Base-by-base conservation (phyloP, 2,329 filamentous ascomycete species). In the Amauroascus verrucosus region DNA sequence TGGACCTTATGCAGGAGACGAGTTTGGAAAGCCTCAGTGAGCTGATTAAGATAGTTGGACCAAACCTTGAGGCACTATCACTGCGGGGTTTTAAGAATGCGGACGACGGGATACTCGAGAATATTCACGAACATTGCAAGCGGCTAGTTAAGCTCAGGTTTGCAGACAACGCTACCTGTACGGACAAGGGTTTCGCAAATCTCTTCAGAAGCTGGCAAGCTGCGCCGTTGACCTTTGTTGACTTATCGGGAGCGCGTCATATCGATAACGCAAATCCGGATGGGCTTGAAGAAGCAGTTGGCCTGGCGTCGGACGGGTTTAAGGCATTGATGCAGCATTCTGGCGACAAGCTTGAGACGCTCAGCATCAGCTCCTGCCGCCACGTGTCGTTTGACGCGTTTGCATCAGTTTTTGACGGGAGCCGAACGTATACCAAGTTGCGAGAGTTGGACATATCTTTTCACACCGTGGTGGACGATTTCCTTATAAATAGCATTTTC, bases 331-430 rank as follows among this genome's bases (percentile, higher is more conserved):
- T 96, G 87, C 71, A 74, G 0, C 91, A 96, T 65, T 95, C 89
- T 0, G 86, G 87, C 3, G 64, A 70, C 1, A 74, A 70, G 9
- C 69, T 97, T 1, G 75, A 77, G 55, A 73, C 78, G 38, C 73
- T 97, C 32, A 86, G 94, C 63, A 74, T 96, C n/a, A 80, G 87
- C 13, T 86, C 85, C 0, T 95, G 88, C 64, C 84, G 91, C 2
- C 85, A 95, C 65, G 90, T 97, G 58, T 78, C 81, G 1, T 75
- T 78, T 32, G 71, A 78, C 14, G 82, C 86, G 0, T 89, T 95
- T 55, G 81, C 87, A 57, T 77, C 83, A 8, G 83, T 85, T 0
- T 96, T 97, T 62, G 73, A 77, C 51, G 70, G 73, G 5, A 47
- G 37, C 20, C 44, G 73, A 5, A 51, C 22, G 20, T 57, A 56